phyloP scores from a whole-genome alignment of 768 basidiomycete genomes.

The Boletus huronensis region DNA sequence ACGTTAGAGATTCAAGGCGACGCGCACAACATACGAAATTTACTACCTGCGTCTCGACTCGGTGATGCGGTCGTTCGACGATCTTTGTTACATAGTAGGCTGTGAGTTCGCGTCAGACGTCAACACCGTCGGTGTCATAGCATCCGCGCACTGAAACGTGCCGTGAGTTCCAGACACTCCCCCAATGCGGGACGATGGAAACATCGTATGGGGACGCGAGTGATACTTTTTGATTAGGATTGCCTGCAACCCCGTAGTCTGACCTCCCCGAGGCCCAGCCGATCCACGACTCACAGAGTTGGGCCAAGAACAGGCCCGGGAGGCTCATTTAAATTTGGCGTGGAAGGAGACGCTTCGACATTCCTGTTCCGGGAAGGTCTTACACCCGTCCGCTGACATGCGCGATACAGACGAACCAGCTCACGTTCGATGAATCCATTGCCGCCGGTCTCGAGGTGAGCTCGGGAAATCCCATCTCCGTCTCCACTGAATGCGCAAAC shows the following conservation, averaged over 20 bases:
- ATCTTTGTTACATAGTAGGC: no score
- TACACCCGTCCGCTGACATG: slow-evolving; percentile 46
- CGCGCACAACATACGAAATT: background rate
- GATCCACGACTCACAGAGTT: slow-evolving; percentile 49
- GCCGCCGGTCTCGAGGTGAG: slow-evolving; percentile 29
- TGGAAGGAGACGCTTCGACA: background rate
- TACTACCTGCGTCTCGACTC: background rate
- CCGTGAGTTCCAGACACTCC: background rate
- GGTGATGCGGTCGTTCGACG: background rate
- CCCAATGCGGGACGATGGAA: slow-evolving; percentile 43
- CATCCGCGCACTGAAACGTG: background rate
- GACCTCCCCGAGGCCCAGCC: background rate
- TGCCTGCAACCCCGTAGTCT: background rate
- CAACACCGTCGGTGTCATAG: background rate
- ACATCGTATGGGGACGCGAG: slow-evolving; percentile 59
- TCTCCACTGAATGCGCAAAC: background rate
- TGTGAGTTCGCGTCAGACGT: no score
- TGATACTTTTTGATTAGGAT: slow-evolving; percentile 3
- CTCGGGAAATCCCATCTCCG: background rate
- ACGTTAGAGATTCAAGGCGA: background rate
- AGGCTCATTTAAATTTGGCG: no score
- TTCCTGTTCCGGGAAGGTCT: background rate
- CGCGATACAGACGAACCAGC: slow-evolving; percentile 48
- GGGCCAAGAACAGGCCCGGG: slow-evolving; percentile 51
- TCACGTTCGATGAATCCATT: slow-evolving; percentile 43